Evolutionary conservation across 306 rosid species (phyloP), one percentile per base, ranked within the genome.

Genomic region (Crataegus laevigata): DNA sequence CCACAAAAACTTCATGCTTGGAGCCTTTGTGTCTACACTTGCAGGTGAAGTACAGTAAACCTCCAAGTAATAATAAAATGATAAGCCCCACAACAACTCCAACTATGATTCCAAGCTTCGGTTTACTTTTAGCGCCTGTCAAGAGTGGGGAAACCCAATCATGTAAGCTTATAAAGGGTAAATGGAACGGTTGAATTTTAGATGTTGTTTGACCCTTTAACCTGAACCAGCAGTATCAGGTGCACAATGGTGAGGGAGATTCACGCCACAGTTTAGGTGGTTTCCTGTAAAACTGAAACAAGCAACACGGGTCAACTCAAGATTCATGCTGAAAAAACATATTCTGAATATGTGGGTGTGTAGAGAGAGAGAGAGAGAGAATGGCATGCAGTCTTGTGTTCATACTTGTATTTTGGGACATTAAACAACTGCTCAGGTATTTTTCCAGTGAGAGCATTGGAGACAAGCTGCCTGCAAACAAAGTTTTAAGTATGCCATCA

Each of bases 241-340:
- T 65, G 83, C 88, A 60, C 99, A 94, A 40, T 66, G 82, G 73
- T 59, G 91, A 66, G 29, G 69, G 68, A 73, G 65, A 75, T 78
- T 89, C 77, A 52, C 40, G 52, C 91, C 96, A 83, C 99, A 94
- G 25, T 85, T 77, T 83, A 94, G 87, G 32, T 73, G 80, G 84
- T 92, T 96, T 84, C 97, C 99, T 21, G 93, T 85, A 80, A 92
- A 96, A 85, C 99, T 96, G 90, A 85, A 87, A 80, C 29, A 72
- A 75, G 34, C 59, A 85, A 77, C 79, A 76, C 43, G 65, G 17
- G 66, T 38, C 72, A 71, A 71, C 18, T 50, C 54, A 69, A 68
- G 55, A 74, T 32, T 32, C 24, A 30, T 24, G 34, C 55, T 22
- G 68, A 42, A 50, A 50, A 42, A 74, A 51, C 54, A 11, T 43